phyloP scores from a whole-genome alignment of 345 rosid genomes.

The thale cress (Arabidopsis thaliana) region TAIR10.1 NC_003070.9:28458001-28458500 shows the following conservation, averaged over 20 bases:
- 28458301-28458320: not conserved
- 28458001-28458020: not conserved
- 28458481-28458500: constrained; percentile 34
- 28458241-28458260: constrained; percentile 25
- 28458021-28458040: not conserved
- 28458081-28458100: not conserved
- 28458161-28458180: constrained; percentile 44
- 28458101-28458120: constrained; percentile 41
- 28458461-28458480: constrained; percentile 34
- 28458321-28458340: not conserved
- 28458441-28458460: constrained; percentile 20
- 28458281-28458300: not conserved
- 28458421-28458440: constrained; percentile 38
- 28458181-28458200: constrained; percentile 41
- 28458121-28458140: constrained; percentile 33
- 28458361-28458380: constrained; percentile 27
- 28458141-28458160: constrained; percentile 36
- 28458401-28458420: constrained; percentile 24
- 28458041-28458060: constrained; percentile 27
- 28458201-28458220: constrained; percentile 22
- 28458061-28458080: constrained; percentile 11
- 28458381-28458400: constrained; percentile 42
- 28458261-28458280: constrained; percentile 3
- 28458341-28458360: constrained; percentile 9
- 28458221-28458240: constrained; percentile 33